These are phyloP conservation scores for Neurospora sp. DNA, from an alignment of 495 filamentous ascomycete species.

Conservation along the genomic window DNA sequence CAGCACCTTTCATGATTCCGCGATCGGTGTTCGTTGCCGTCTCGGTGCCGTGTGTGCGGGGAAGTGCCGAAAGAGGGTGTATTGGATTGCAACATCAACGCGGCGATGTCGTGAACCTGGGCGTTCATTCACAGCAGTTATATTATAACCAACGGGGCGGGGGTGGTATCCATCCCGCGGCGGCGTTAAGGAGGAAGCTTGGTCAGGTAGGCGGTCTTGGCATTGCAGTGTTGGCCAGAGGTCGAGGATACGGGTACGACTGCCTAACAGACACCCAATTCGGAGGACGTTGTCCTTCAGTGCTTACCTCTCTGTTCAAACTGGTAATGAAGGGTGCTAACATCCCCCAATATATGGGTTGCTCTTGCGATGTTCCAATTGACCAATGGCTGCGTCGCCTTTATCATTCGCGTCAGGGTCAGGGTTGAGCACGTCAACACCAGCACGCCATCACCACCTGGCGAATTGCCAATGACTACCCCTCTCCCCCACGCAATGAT, in stretches of 20 bases:
- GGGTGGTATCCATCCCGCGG: background rate
- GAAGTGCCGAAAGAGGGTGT: background rate
- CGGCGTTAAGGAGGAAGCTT: background rate
- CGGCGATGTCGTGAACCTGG: background rate
- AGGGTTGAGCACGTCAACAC: slow-evolving; percentile 12
- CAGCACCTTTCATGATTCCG: background rate
- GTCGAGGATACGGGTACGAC: background rate
- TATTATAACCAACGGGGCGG: background rate
- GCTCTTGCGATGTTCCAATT: background rate
- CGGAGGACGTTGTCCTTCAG: background rate
- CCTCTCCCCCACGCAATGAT: background rate
- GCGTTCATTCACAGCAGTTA: background rate
- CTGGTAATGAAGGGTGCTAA: background rate
- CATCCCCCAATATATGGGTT: background rate
- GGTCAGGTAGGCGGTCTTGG: background rate
- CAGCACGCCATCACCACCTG: slow-evolving; percentile 12
- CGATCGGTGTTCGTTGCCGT: background rate
- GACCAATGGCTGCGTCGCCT: background rate
- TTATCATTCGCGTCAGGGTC: slow-evolving; percentile 10
- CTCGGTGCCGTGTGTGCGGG: background rate
- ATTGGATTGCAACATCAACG: background rate
- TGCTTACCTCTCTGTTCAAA: background rate
- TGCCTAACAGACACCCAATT: background rate
- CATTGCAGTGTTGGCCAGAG: background rate
- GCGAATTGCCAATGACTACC: background rate